Evolutionary conservation across 768 basidiomycete species (phyloP).

Genomic region (Russula lepida): DNA sequence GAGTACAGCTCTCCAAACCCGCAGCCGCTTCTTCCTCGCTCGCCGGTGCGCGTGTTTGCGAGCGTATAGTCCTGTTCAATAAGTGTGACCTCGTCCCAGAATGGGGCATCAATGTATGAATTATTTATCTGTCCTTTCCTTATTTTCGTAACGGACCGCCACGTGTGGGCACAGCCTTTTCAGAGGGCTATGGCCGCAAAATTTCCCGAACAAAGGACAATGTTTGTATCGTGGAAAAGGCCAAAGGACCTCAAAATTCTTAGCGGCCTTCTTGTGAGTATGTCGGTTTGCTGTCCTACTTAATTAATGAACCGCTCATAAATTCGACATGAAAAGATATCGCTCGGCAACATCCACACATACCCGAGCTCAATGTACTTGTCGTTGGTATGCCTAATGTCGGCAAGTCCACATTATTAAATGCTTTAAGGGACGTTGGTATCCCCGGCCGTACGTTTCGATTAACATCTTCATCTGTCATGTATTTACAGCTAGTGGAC

Average conservation of each 20-base stretch:
- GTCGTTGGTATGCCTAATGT: constrained; percentile 99
- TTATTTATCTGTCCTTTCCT: not conserved
- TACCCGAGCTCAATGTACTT: constrained; percentile 76
- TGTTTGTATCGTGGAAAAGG: constrained; percentile 68
- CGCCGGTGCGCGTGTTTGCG: constrained; percentile 39
- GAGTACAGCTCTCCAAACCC: constrained; percentile 14
- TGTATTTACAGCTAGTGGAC: not conserved
- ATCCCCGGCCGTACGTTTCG: constrained; percentile 47
- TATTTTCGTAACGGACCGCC: not conserved
- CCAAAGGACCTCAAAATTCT: constrained; percentile 55
- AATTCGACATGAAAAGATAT: constrained; percentile 40
- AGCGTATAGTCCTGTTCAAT: constrained; percentile 85
- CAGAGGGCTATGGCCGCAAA: constrained; percentile 58
- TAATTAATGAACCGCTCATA: not conserved
- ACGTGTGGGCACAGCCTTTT: constrained; percentile 48
- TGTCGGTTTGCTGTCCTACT: constrained; percentile 29
- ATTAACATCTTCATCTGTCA: not conserved
- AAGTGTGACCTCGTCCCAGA: constrained; percentile 87
- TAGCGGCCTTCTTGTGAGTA: constrained; percentile 65
- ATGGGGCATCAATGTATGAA: constrained; percentile 77
- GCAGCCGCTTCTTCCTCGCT: constrained; percentile 13
- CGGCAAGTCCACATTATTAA: constrained; percentile 91
- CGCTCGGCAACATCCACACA: constrained; percentile 58
- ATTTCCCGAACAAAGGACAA: constrained; percentile 58
- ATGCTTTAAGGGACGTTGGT: constrained; percentile 80